phyloP scores from a whole-genome alignment of 2,329 filamentous ascomycete species.

The Fusarium sp. region DNA sequence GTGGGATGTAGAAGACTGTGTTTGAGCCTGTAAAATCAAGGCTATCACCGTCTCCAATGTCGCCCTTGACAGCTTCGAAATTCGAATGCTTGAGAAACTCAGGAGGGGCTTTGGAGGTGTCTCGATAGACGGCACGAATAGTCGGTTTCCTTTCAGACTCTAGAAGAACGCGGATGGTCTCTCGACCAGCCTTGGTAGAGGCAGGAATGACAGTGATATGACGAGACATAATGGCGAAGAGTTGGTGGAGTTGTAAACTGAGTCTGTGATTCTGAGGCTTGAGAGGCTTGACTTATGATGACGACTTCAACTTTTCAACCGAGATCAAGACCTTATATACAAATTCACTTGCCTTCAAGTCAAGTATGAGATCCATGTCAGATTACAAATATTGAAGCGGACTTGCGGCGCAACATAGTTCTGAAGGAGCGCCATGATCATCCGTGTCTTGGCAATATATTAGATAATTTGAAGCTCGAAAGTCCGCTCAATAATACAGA shows the following conservation, averaged over 20 bases:
- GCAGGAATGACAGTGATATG: constrained; percentile 49
- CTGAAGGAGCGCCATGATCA: background rate
- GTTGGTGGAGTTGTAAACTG: background rate
- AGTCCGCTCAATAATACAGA: background rate
- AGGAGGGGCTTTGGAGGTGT: constrained; percentile 43
- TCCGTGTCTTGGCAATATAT: background rate
- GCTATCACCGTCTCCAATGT: constrained; percentile 40
- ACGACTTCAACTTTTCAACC: background rate
- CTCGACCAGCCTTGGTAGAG: constrained; percentile 47
- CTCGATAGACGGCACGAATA: constrained; percentile 47
- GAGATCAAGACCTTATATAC: constrained; percentile 7
- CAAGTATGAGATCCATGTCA: background rate
- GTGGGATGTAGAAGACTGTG: constrained; percentile 49
- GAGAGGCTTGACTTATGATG: background rate
- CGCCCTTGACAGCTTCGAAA: constrained; percentile 47
- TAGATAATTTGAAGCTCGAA: background rate
- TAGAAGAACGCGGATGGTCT: constrained; percentile 45
- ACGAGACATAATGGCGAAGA: constrained; percentile 37
- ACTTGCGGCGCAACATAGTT: background rate
- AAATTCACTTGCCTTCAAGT: background rate
- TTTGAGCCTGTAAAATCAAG: constrained; percentile 46
- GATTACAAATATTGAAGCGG: background rate
- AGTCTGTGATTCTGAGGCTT: background rate
- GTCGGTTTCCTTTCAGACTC: constrained; percentile 25
- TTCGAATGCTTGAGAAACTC: constrained; percentile 44